Evolutionary conservation across 345 rosid species (phyloP).

Genomic region (Carallia pectinifolia): DNA sequence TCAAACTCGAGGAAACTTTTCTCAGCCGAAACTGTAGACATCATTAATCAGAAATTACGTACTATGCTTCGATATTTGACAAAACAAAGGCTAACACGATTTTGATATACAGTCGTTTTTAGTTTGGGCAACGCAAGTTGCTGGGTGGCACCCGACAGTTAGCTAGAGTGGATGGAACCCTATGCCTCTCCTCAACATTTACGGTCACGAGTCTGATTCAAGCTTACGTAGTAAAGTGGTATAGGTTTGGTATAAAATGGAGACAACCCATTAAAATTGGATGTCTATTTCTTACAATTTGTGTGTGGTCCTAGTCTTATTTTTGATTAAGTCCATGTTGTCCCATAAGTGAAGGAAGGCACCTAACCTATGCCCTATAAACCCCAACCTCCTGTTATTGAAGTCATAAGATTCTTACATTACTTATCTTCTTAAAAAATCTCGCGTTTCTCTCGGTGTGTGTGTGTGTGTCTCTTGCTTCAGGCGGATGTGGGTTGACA

Average conservation of each 20-base stretch:
- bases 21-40: no score
- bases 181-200: constrained; percentile 6
- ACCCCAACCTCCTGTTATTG: not conserved
- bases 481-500: not conserved
- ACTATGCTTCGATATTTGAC: no score
- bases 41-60: no score
- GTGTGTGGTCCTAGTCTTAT: constrained; percentile 3
- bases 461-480: not conserved
- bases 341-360: constrained; percentile 13
- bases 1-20: no score
- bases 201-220: constrained; percentile 22
- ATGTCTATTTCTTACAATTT: constrained; percentile 8
- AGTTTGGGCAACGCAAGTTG: constrained; percentile 26
- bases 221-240: constrained; percentile 33
- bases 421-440: no score
- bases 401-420: no score
- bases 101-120: no score
- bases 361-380: not conserved
- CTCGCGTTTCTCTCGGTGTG: no score
- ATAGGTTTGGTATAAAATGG: constrained; percentile 11
- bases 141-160: constrained; percentile 37
- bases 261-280: not conserved
- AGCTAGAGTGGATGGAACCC: constrained; percentile 12
- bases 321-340: constrained; percentile 8
- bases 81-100: no score